Evolutionary conservation across 1,139 yeast genomes (phyloP), one percentile per base, ranked within the genome.

Genomic region (Nadsonia commutata): DNA sequence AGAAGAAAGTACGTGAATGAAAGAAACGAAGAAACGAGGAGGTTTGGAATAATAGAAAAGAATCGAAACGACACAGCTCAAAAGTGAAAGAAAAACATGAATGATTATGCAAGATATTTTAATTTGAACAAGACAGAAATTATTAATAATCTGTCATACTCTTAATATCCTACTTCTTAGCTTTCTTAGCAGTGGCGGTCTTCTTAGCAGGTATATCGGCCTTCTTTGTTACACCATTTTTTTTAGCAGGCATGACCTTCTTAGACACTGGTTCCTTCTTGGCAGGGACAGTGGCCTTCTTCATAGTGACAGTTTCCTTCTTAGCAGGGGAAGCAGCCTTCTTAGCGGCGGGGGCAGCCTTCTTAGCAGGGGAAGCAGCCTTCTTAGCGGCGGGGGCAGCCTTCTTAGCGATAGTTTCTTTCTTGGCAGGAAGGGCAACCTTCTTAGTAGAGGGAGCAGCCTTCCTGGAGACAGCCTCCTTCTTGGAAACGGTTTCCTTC

Each of bases 151-250:
- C n/a, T n/a, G n/a, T n/a, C n/a, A n/a, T n/a, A n/a, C n/a, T 52
- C 53, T 54, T 56, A 27, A 57, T 50, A 17, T 57, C 51, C 20
- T 52, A 54, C 51, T 59, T 57, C 52, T 51, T 52, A n/a, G 56
- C 56, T 49, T 56, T 57, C 53, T 58, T 59, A 21, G 60, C 43
- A 20, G 52, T 48, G 16, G 57, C 48, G 27, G 56, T 48, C 36
- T 52, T 48, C 45, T 56, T 54, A 46, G 56, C 52, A 23, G 65
- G 53, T 48, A 55, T 50, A 38, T 56, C 49, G 13, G 57, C 52
- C 37, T 56, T 49, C 48, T 54, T 52, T 45, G 51, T 51, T 18
- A 51, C 47, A 13, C 52, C 47, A 16, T 45, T 45, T 20, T 42
- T 43, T 23, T 49, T 51, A 6, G 51, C 41, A 40, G 47, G 45